A percentile compares a stretch with the other conserved stretches of the same genome.
These are phyloP conservation scores for Pseudocercospora pini-densiflorae DNA, from an alignment of 2,329 filamentous ascomycete genomes.

Conservation along the genomic window DNA sequence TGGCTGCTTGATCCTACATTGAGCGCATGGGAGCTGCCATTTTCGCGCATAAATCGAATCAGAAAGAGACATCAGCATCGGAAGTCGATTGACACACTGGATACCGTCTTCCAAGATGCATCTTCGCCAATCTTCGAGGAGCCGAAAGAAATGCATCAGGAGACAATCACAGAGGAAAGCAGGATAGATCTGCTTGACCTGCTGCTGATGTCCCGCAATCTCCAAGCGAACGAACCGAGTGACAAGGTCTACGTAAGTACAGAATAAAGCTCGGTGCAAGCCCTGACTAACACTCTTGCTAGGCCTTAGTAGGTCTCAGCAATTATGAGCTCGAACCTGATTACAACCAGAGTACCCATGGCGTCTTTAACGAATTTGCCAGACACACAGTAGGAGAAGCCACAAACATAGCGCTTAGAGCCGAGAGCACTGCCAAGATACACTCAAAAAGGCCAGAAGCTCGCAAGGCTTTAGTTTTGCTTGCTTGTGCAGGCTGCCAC, in stretches of 20 bases:
- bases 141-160: background rate
- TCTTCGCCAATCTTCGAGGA: background rate
- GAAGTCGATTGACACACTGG: background rate
- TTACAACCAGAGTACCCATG: slow-evolving; percentile 32
- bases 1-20: slow-evolving; percentile 36
- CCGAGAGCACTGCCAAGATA: slow-evolving; percentile 17
- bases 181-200: slow-evolving; percentile 37
- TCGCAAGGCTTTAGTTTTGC: slow-evolving; percentile 32
- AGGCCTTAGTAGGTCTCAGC: slow-evolving; percentile 32
- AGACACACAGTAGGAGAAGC: slow-evolving; percentile 33
- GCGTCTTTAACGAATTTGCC: slow-evolving; percentile 38
- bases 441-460: slow-evolving; percentile 25
- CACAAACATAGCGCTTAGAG: slow-evolving; percentile 18
- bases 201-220: slow-evolving; percentile 36
- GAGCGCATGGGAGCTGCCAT: slow-evolving; percentile 35
- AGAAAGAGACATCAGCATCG: slow-evolving; percentile 31
- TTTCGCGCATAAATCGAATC: slow-evolving; percentile 39
- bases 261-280: too few species aligned
- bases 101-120: background rate
- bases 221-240: slow-evolving; percentile 36
- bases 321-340: slow-evolving; percentile 35
- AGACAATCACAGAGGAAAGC: background rate
- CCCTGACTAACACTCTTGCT: background rate
- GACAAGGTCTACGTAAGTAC: slow-evolving; percentile 36
- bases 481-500: slow-evolving; percentile 37